Evolutionary conservation across 306 rosid genomes (phyloP).

Genomic region (Dryas alaskensis): DNA sequence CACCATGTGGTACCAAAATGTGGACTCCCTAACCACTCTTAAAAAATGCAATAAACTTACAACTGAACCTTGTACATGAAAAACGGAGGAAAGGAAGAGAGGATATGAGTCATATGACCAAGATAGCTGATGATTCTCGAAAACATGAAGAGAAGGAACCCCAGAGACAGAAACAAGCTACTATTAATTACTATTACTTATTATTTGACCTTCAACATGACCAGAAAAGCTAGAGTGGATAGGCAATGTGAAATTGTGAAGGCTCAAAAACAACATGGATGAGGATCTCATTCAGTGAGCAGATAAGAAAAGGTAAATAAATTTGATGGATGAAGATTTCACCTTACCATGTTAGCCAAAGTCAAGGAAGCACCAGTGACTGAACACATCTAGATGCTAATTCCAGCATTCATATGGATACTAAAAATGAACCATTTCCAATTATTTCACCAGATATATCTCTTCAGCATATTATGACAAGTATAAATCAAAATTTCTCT

Average conservation of each 20-base stretch:
- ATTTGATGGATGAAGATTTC: neutral
- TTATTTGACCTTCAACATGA: neutral
- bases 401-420: conserved; percentile 1
- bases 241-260: too few species aligned
- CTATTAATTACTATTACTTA: neutral
- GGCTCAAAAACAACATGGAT: neutral
- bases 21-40: too few species aligned
- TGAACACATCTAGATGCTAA: neutral
- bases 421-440: neutral
- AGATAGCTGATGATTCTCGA: neutral
- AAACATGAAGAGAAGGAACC: neutral
- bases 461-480: neutral
- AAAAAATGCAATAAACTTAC: too few species aligned
- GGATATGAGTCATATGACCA: neutral
- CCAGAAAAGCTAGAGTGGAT: neutral
- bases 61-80: too few species aligned
- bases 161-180: neutral
- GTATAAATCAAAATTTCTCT: neutral
- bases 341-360: neutral
- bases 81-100: neutral
- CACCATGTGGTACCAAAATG: too few species aligned
- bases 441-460: neutral
- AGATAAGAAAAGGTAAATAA: neutral
- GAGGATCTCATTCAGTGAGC: neutral
- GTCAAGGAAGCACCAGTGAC: neutral